Conservation (phyloP, 1,139 yeast species). For the Groenewaldozyma auringiensis region DNA sequence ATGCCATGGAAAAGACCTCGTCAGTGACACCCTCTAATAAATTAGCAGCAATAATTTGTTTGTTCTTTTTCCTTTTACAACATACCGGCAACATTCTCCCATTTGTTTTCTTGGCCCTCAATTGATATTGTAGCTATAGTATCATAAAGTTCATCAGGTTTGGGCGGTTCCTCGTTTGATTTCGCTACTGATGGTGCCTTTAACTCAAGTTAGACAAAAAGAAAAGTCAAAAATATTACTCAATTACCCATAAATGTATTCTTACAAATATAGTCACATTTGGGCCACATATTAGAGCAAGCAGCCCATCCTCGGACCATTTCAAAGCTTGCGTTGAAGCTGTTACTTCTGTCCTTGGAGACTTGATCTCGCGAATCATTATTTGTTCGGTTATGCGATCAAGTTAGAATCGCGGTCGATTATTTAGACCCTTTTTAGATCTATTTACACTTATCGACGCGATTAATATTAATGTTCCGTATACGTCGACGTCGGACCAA, state of each 20-base stretch:
- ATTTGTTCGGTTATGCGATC: background rate
- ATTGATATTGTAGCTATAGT: slow-evolving; percentile 14
- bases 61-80: no score
- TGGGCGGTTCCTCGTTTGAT: slow-evolving; percentile 7
- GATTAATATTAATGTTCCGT: no score
- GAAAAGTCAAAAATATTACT: background rate
- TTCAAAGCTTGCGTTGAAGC: slow-evolving; percentile 16
- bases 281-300: slow-evolving; percentile 17
- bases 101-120: slow-evolving; percentile 8
- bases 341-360: slow-evolving; percentile 16
- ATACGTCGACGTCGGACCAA: no score
- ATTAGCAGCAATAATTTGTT: no score
- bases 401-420: background rate
- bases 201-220: no score
- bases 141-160: slow-evolving; percentile 13
- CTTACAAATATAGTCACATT: slow-evolving; percentile 15
- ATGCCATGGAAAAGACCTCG: slow-evolving; percentile 14
- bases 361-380: slow-evolving; percentile 17
- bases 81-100: no score
- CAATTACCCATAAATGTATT: slow-evolving; percentile 1
- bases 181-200: slow-evolving; percentile 9
- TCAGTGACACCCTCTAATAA: slow-evolving; percentile 9
- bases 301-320: slow-evolving; percentile 23
- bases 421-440: no score
- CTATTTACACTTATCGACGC: no score